Evolutionary conservation across 1,284 basidiomycete genomes (phyloP), one percentile per base, ranked within the genome.

Genomic region (Schizopora paradoxa): DNA sequence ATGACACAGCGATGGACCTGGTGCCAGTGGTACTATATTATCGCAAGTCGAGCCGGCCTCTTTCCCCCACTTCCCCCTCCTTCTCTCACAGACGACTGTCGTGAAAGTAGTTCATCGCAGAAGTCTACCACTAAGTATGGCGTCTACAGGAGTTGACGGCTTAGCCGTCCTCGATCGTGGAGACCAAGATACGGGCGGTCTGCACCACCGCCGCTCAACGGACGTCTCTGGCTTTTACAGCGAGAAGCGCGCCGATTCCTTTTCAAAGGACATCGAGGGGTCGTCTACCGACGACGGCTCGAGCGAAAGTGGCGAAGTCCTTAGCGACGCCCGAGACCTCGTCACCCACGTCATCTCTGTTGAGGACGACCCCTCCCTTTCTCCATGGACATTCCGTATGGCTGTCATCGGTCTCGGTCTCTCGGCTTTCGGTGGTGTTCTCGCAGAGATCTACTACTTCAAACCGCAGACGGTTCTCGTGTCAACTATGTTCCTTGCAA

Each of bases 281-380:
- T 31, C 19, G 3, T 32, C 36, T 2, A 45, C 26, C 43, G 35
- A 38, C 14, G 43, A 29, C 4, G 43, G 39, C 11, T 14, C n/a
- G 6, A 29, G 31, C 11, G 39, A 41, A n/a, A 56, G 55, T 5
- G 56, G 54, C 35, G 61, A 65, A 28, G 66, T 74, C 19, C 63
- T 75, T 11, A 54, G 65, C 33, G 62, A 62, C 49, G 72, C 70
- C 50, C 65, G 69, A 29, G 75, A 76, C 46, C 68, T 78, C 29
- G 72, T 63, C 29, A 75, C 73, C 56, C 77, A 35, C 69, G 57
- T 61, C 66, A 74, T 77, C 71, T 70, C 66, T 66, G 1, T 63
- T 63, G 38, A 67, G 65, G 78, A 21, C 70, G 77, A 34, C 60
- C 69, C 65, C 63, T 64, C 67, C 41, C 52, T 67, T 28, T 28